Evolutionary conservation across 495 filamentous ascomycete species (phyloP).

Genomic region (Penicillium egyptiacum): DNA sequence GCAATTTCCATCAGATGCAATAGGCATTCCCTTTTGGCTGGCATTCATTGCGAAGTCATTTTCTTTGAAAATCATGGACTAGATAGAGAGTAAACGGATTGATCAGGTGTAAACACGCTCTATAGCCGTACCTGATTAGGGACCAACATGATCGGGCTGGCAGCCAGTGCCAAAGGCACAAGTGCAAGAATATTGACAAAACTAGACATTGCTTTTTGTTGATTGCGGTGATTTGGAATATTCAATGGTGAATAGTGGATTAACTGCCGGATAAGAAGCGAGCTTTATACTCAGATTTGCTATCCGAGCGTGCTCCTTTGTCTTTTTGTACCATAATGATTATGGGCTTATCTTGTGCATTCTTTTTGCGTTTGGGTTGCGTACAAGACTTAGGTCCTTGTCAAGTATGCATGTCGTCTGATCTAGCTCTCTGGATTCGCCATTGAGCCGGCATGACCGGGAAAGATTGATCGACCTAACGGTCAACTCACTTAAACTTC

Average conservation of each 20-base stretch:
- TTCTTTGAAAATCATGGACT: constrained; percentile 10
- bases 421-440: not conserved
- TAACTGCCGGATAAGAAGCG: not conserved
- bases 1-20: constrained; percentile 2
- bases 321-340: too few relatives aligned
- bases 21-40: not conserved
- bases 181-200: constrained; percentile 1
- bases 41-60: not conserved
- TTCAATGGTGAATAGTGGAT: not conserved
- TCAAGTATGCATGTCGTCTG: not conserved
- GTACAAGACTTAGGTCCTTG: not conserved
- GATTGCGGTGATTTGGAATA: not conserved
- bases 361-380: not conserved
- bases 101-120: not conserved
- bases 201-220: not conserved
- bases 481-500: not conserved
- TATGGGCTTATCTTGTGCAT: not conserved
- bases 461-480: not conserved
- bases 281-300: constrained; percentile 1
- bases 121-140: not conserved
- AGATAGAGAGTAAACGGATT: not conserved
- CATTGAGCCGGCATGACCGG: not conserved
- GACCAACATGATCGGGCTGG: not conserved
- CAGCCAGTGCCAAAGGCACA: constrained; percentile 8
- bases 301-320: not conserved